Evolutionary conservation across 2,329 filamentous ascomycete species (phyloP), one percentile per base, ranked within the genome.

Genomic region (Cyphellophora attinorum): DNA sequence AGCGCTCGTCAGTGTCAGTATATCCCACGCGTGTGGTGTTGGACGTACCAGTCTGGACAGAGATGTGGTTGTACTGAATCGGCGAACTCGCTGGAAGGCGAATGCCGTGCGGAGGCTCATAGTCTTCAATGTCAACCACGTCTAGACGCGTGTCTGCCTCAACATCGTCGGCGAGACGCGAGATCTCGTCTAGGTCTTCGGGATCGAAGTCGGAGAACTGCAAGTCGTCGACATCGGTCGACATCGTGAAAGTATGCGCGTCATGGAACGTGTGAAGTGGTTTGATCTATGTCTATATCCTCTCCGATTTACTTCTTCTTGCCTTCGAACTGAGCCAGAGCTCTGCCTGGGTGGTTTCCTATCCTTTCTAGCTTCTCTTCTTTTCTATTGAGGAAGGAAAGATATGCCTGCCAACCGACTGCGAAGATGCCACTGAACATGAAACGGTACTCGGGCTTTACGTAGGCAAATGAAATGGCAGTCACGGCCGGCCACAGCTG

Each of bases 331-430:
- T 25, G 21, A 8, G 21, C 21, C 21, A 25, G 21, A 8, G 21
- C 21, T 25, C 21, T 25, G 8, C 21, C 21, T 8, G 21, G 8
- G 21, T 25, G 21, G 18, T 11, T 11, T 4, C 29, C 29, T 10
- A n/a, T 18, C 19, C 29, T 16, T 31, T 49, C 44, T 11, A 42
- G 38, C 33, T 47, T 47, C 35, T 48, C 47, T 33, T 47, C 45
- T 25, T 35, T 43, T 13, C 47, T 41, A 31, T 49, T 49, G 39
- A 49, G 39, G 29, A 44, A 82, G 47, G 79, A 84, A 48, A 95
- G 53, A 65, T 94, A 95, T 1, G 85, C 86, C 70, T 94, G 88
- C 88, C 88, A 95, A 0, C 82, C 83, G 33, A 94, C 80, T 1
- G 85, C 84, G 45, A 93, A 72, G 5, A 81, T 62, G 1, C 83